Conservation (phyloP, 805 yeast species). For the Hanseniaspora guilliermondii region DNA sequence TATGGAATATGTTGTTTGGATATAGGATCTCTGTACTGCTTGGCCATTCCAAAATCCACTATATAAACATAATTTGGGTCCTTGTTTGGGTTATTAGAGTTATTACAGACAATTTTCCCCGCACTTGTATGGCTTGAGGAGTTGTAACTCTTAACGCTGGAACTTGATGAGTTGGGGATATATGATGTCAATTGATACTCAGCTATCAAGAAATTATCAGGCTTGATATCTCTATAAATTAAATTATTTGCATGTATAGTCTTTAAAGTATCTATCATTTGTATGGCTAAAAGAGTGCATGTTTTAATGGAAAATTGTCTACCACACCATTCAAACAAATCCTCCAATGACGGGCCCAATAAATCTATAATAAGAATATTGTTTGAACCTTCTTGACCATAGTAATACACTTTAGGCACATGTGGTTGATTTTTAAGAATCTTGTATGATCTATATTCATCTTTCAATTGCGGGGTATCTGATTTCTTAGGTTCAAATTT, state of each 20-base stretch:
- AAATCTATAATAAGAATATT: slow-evolving; percentile 65
- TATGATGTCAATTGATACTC: slow-evolving; percentile 22
- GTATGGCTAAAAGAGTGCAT: slow-evolving; percentile 61
- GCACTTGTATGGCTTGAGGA: neutral
- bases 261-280: slow-evolving; percentile 62
- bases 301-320: slow-evolving; percentile 59
- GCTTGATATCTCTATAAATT: slow-evolving; percentile 71
- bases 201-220: slow-evolving; percentile 61
- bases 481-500: slow-evolving; percentile 71
- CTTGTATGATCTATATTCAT: slow-evolving; percentile 68
- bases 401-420: slow-evolving; percentile 72
- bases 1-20: slow-evolving; percentile 74
- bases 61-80: slow-evolving; percentile 58
- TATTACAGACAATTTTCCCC: slow-evolving; percentile 2
- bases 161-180: slow-evolving; percentile 15
- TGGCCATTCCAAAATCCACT: slow-evolving; percentile 82
- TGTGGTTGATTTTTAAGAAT: slow-evolving; percentile 57
- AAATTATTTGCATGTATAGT: slow-evolving; percentile 65
- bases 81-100: slow-evolving; percentile 44
- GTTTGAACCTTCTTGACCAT: slow-evolving; percentile 76
- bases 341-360: slow-evolving; percentile 71
- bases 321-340: slow-evolving; percentile 80
- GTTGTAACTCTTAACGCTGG: neutral
- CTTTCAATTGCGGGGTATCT: slow-evolving; percentile 74
- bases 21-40: slow-evolving; percentile 68